Conservation (phyloP, 306 rosid species). For the Vachellia pachyceras region DNA sequence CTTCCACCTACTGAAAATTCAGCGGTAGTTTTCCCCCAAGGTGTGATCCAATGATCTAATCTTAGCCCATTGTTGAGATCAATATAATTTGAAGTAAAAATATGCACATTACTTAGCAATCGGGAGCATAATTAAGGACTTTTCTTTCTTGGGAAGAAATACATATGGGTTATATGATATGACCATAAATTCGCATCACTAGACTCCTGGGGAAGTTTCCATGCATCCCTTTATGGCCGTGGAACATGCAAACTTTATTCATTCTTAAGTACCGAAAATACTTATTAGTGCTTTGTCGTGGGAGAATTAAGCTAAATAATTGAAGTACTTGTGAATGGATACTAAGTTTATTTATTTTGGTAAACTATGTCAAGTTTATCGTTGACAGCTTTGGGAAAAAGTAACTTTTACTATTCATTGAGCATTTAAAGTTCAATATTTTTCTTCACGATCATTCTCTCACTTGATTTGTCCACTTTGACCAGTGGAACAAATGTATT, state of each 20-base stretch:
- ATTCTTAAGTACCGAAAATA: background rate
- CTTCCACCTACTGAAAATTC: background rate
- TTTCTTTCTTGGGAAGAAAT: constrained; percentile 13
- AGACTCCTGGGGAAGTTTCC: background rate
- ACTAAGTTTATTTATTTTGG: background rate
- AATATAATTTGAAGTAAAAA: constrained; percentile 24
- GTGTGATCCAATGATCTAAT: constrained; percentile 25
- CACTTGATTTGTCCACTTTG: constrained; percentile 40
- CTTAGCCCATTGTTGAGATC: constrained; percentile 30
- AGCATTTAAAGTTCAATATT: constrained; percentile 9
- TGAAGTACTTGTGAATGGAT: constrained; percentile 16
- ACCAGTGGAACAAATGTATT: constrained; percentile 59
- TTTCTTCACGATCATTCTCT: constrained; percentile 17
- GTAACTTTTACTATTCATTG: background rate
- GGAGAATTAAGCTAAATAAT: constrained; percentile 14
- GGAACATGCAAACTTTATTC: background rate
- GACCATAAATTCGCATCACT: background rate
- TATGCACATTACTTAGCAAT: constrained; percentile 27
- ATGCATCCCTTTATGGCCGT: constrained; percentile 16
- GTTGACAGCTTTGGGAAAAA: constrained; percentile 13
- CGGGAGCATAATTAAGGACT: background rate
- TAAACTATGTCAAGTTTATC: background rate
- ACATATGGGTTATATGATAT: background rate
- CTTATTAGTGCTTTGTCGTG: background rate
- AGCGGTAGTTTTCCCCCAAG: background rate